Evolutionary conservation across 192 early-diverging fungal species (phyloP).

Genomic region (Coemansia erecta): DNA sequence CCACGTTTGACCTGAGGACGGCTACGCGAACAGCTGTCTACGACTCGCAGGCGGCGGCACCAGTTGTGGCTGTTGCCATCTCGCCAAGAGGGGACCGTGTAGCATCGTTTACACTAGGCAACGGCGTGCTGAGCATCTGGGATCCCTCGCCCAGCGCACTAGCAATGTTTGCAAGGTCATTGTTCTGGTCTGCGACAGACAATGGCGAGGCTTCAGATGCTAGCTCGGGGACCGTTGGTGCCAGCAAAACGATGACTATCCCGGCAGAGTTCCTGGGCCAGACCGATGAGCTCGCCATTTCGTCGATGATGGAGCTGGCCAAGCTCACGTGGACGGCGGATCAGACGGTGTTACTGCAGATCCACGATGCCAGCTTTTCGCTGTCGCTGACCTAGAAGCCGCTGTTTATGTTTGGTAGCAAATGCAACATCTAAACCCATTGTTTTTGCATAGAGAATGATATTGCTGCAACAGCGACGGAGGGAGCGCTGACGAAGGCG

Average conservation of each 20-base stretch:
- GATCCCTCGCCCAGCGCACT: slow-evolving; percentile 48
- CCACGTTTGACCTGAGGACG: slow-evolving; percentile 46
- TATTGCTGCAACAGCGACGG: not conserved
- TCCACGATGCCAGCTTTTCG: slow-evolving; percentile 47
- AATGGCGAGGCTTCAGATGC: slow-evolving; percentile 2
- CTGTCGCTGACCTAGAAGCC: slow-evolving; percentile 18
- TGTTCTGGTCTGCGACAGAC: slow-evolving; percentile 30
- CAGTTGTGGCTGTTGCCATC: slow-evolving; percentile 45
- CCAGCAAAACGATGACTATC: slow-evolving; percentile 42
- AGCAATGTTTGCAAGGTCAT: slow-evolving; percentile 46
- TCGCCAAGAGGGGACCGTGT: slow-evolving; percentile 43
- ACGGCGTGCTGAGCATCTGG: slow-evolving; percentile 41
- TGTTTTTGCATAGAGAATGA: not conserved
- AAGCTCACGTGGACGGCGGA: slow-evolving; percentile 44
- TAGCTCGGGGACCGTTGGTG: slow-evolving; percentile 30
- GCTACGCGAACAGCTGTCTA: slow-evolving; percentile 39
- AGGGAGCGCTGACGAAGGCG: not conserved
- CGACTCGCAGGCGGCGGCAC: slow-evolving; percentile 16
- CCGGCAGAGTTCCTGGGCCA: slow-evolving; percentile 30
- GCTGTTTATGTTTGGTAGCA: not conserved
- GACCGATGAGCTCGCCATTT: slow-evolving; percentile 19
- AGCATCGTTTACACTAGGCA: slow-evolving; percentile 49
- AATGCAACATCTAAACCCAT: not conserved
- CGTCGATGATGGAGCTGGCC: slow-evolving; percentile 17
- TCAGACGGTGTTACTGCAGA: slow-evolving; percentile 33